phyloP scores from a whole-genome alignment of 441 rosid genomes.

The Populus hybrid region DNA sequence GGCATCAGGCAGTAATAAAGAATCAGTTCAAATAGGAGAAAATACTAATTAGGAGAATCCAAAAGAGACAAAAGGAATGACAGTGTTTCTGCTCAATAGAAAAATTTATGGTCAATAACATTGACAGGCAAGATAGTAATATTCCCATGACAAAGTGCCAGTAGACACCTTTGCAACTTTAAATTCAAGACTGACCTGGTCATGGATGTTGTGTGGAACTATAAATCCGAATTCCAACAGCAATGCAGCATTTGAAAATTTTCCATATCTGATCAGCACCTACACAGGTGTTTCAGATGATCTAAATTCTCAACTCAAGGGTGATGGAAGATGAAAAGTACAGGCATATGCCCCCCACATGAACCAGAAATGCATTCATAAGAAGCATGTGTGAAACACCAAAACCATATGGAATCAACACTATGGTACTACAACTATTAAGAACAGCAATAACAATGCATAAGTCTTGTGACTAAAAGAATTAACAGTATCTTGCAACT shows the following conservation, averaged over 20 bases:
- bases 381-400: background rate
- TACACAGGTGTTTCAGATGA: conserved; percentile 24
- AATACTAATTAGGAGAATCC: background rate
- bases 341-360: background rate
- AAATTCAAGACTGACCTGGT: conserved; percentile 55
- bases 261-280: conserved; percentile 74
- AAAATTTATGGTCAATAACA: background rate
- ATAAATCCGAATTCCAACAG: conserved; percentile 83
- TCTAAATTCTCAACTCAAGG: conserved; percentile 4
- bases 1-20: background rate
- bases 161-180: background rate
- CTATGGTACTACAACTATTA: background rate
- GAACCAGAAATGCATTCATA: background rate
- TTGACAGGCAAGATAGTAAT: background rate
- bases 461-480: background rate
- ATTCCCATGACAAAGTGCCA: background rate
- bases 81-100: background rate
- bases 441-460: background rate
- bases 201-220: conserved; percentile 58
- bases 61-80: background rate
- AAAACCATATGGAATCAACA: background rate
- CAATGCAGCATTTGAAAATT: conserved; percentile 70
- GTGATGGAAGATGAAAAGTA: background rate
- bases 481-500: background rate
- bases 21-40: background rate